A percentile compares a stretch with the other conserved stretches of the same genome.
Conservation (phyloP, 208 protist species). For the Trichomonas tenax region DNA sequence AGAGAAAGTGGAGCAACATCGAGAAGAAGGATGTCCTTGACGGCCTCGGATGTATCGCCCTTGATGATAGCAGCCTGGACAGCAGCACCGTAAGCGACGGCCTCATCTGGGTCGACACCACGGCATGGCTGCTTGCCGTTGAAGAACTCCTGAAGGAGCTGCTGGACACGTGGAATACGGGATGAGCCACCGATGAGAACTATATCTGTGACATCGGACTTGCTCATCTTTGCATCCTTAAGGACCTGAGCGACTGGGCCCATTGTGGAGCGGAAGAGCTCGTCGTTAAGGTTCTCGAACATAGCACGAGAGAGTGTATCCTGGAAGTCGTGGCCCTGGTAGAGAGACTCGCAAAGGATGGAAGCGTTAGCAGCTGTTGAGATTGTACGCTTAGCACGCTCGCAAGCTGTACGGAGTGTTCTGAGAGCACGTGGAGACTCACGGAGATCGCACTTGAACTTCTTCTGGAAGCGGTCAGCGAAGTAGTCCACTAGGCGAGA, state of each 20-base stretch:
- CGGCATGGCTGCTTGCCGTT: conserved; percentile 60
- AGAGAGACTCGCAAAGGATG: conserved; percentile 85
- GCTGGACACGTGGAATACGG: conserved; percentile 86
- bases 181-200: conserved; percentile 67
- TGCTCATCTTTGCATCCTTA: conserved; percentile 61
- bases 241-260: conserved; percentile 60
- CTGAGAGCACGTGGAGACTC: conserved; percentile 50
- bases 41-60: conserved; percentile 37
- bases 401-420: conserved; percentile 56
- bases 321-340: conserved; percentile 81
- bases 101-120: conserved; percentile 57
- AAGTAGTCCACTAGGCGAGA: conserved; percentile 88
- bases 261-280: conserved; percentile 58
- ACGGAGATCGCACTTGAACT: conserved; percentile 58
- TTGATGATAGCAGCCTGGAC: conserved; percentile 84
- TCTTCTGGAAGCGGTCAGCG: conserved; percentile 78
- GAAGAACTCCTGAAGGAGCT: conserved; percentile 85
- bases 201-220: conserved; percentile 61
- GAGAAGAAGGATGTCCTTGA: conserved; percentile 21
- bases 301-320: conserved; percentile 74
- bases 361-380: conserved; percentile 48
- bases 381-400: conserved; percentile 75
- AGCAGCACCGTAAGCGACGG: conserved; percentile 65
- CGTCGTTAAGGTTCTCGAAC: conserved; percentile 80
- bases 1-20: too few species aligned